phyloP scores from a whole-genome alignment of 176 grass and related monocot species.

The Urochloa ruziziensis region DNA sequence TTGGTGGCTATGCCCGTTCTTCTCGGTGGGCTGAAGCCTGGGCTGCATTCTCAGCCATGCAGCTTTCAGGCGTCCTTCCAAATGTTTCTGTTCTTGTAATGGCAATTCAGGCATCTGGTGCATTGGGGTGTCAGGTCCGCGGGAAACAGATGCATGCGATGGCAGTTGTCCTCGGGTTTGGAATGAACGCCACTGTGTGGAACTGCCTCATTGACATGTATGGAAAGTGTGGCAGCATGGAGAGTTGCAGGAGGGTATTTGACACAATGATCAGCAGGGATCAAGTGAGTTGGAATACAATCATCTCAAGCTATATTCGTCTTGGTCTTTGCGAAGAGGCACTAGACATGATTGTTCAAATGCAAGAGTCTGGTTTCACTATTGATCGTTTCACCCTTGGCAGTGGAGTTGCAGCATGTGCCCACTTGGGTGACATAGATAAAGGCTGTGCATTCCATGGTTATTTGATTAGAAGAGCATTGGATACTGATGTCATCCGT shows the following conservation, averaged over 20 bases:
- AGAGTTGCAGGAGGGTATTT: constrained; percentile 33
- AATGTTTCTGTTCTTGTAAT: constrained; percentile 50
- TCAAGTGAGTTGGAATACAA: constrained; percentile 60
- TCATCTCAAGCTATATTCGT: constrained; percentile 53
- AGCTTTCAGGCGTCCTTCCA: constrained; percentile 5
- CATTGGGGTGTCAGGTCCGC: constrained; percentile 20
- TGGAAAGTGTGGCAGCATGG: constrained; percentile 42
- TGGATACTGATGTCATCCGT: constrained; percentile 56
- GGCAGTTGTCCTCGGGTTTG: constrained; percentile 38
- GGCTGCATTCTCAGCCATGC: constrained; percentile 40
- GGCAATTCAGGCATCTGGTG: constrained; percentile 42
- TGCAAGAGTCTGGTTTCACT: constrained; percentile 52
- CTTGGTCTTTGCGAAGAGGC: constrained; percentile 39
- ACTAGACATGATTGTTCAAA: constrained; percentile 41
- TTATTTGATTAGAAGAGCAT: constrained; percentile 49
- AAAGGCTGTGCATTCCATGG: constrained; percentile 51
- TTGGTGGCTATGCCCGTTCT: constrained; percentile 37
- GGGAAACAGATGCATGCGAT: constrained; percentile 51
- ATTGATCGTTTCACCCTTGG: constrained; percentile 48
- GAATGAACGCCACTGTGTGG: constrained; percentile 32
- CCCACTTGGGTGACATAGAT: constrained; percentile 44
- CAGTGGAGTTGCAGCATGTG: constrained; percentile 51
- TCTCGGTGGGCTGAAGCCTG: constrained; percentile 43
- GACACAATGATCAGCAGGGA: constrained; percentile 25
- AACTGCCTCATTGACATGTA: constrained; percentile 66